Conservation (phyloP, 129 eudicot genomes). For the Pseudognaphalium luteoalbum region DNA sequence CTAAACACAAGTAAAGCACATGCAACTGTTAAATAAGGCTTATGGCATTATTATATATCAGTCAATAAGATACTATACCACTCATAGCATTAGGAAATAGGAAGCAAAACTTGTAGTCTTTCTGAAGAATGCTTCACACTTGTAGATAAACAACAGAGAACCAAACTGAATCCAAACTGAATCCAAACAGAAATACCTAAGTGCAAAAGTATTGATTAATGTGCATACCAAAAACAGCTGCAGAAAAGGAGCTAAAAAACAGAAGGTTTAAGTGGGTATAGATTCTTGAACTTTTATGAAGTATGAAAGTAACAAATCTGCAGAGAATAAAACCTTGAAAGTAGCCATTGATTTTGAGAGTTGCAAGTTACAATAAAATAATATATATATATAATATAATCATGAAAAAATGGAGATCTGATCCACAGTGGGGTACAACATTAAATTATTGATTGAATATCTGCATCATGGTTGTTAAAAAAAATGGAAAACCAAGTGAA, state of each 20-base stretch:
- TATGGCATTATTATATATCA: background rate
- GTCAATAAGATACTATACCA: conserved; percentile 17
- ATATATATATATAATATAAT: conserved; percentile 13
- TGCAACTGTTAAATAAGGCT: conserved; percentile 6
- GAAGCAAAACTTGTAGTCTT: conserved; percentile 4
- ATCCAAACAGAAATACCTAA: conserved; percentile 12
- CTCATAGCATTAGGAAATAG: conserved; percentile 8
- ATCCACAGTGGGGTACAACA: conserved; percentile 45
- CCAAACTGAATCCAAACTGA: conserved; percentile 2
- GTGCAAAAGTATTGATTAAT: conserved; percentile 17
- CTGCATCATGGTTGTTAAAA: conserved; percentile 37
- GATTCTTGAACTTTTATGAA: conserved; percentile 31
- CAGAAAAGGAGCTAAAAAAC: conserved; percentile 17
- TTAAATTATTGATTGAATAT: conserved; percentile 23
- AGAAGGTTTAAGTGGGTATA: conserved; percentile 27
- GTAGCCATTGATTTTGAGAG: conserved; percentile 46
- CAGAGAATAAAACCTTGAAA: conserved; percentile 65
- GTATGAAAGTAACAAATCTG: conserved; percentile 31
- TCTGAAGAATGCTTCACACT: background rate
- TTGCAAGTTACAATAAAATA: conserved; percentile 33
- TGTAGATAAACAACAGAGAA: conserved; percentile 17
- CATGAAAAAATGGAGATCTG: conserved; percentile 40
- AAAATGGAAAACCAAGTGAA: conserved; percentile 23
- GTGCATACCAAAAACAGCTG: conserved; percentile 19
- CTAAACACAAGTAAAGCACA: background rate